phyloP scores from a whole-genome alignment of 371 early-diverging fungal species.

The Rhizopus sp. region DNA sequence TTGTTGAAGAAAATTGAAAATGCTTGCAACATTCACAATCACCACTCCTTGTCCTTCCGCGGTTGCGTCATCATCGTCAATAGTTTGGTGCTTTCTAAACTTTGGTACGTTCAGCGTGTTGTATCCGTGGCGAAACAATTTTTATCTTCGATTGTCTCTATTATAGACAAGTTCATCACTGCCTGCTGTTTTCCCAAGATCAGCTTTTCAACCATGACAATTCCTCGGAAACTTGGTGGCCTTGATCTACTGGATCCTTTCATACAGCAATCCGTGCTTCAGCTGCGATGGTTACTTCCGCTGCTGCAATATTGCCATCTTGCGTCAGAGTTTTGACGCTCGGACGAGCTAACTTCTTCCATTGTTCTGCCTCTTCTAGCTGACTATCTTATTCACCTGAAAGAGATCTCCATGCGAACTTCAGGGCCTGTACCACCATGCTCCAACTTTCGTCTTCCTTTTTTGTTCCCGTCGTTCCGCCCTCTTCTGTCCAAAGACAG shows the following conservation, averaged over 20 bases:
- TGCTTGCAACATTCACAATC: not conserved
- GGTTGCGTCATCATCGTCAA: not conserved
- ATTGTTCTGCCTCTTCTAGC: slow-evolving; percentile 9
- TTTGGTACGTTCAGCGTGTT: no score
- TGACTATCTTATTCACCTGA: not conserved
- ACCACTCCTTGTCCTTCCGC: not conserved
- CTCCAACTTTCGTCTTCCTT: slow-evolving; percentile 2
- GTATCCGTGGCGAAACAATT: no score
- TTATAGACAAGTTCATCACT: not conserved
- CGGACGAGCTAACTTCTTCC: not conserved
- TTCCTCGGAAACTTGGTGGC: slow-evolving; percentile 43
- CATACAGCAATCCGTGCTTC: slow-evolving; percentile 2
- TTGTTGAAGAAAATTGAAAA: slow-evolving; percentile 14
- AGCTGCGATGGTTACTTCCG: not conserved
- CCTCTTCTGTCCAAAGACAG: not conserved
- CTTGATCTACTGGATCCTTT: not conserved
- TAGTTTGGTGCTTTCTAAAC: not conserved
- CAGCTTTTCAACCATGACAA: slow-evolving; percentile 76
- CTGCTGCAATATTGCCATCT: not conserved
- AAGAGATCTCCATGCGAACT: not conserved
- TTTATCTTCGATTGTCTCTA: no score
- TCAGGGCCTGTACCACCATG: not conserved
- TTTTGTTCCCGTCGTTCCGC: slow-evolving; percentile 4
- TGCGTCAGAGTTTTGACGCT: not conserved
- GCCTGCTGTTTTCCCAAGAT: slow-evolving; percentile 29